Base-by-base conservation (phyloP, 805 yeast genomes). In the Candida nonsorbophila region DNA sequence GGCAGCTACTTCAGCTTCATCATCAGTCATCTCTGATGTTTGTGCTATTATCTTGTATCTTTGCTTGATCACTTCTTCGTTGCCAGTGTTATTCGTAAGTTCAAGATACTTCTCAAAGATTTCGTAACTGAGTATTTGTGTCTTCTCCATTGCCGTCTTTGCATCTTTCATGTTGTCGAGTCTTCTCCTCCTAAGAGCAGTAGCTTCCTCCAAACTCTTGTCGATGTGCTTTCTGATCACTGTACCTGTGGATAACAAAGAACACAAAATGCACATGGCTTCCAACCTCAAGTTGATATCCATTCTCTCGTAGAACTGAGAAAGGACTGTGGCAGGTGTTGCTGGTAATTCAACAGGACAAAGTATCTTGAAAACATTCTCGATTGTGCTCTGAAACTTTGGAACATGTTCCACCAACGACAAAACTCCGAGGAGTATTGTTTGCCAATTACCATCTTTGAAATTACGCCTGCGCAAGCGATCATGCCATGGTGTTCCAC, bases 401-500 rank as follows among this genome's bases (percentile, higher is more conserved):
- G 77, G 74, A 22, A 77, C 65, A 39, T 77, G 67, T 25, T 76
- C 75, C 10, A 76, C 74, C 27, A 67, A 62, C 13, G 77, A 74
- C 23, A 88, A 64, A 3, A 87, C 63, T 18, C 95, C 95, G 27
- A 87, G 51, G 24, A 88, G 53, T 24, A 82, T 72, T 22, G 81
- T 68, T 43, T 85, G 80, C 96, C 97, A 90, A 31, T 76, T 77
- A 4, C 95, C 94, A 44, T 85, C 87, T 43, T 70, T 76, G 52
- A 84, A 92, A 38, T 73, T 72, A 31, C 95, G 74, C 32, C 74
- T 78, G 9, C 78, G 70, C 12, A 90, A 63, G 22, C 94, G 64
- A 17, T 83, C 94, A 34, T 77, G 74, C 96, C 97, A 92, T 8
- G 77, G 55, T 0, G 61, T 56, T 24, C 77, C 77, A 31, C 80